Percentiles rank a stretch among this genome's conserved stretches.
Evolutionary conservation across 2,329 filamentous ascomycete genomes (phyloP).

Genomic region (Ophiocordyceps unilateralis): DNA sequence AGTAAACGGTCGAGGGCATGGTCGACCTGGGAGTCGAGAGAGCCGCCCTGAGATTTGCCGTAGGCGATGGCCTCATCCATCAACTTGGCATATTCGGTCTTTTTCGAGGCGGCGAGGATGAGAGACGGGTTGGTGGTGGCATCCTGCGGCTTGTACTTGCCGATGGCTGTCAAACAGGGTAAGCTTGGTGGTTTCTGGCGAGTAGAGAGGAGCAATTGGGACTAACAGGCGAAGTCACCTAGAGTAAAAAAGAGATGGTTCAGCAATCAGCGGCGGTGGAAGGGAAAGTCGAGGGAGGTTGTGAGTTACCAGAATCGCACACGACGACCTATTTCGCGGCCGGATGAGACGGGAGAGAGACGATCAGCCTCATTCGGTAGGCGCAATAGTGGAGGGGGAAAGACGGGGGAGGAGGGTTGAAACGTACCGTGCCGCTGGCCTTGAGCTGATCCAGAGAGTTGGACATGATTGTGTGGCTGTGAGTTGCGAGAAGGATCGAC

Average conservation of each 20-base stretch:
- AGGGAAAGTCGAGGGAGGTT: slow-evolving; percentile 6
- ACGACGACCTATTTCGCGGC: slow-evolving; percentile 59
- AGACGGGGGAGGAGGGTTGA: slow-evolving; percentile 7
- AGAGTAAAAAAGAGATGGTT: slow-evolving; percentile 16
- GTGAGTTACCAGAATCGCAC: slow-evolving; percentile 69
- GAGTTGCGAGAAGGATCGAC: background rate
- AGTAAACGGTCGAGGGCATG: slow-evolving; percentile 81
- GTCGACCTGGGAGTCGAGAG: slow-evolving; percentile 70
- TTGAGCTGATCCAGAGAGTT: slow-evolving; percentile 94
- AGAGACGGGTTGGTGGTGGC: slow-evolving; percentile 98
- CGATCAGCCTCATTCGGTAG: background rate
- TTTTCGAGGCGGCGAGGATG: slow-evolving; percentile 96
- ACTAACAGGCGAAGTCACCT: slow-evolving; percentile 67
- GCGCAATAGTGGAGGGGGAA: too few species aligned
- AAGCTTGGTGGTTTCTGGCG: slow-evolving; percentile 4
- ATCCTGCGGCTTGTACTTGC: slow-evolving; percentile 99
- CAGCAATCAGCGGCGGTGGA: slow-evolving; percentile 9
- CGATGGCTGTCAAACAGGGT: slow-evolving; percentile 52
- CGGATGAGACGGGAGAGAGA: background rate
- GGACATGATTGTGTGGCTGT: slow-evolving; percentile 40
- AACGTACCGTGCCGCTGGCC: slow-evolving; percentile 82
- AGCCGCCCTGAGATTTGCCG: slow-evolving; percentile 59
- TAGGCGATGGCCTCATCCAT: slow-evolving; percentile 74
- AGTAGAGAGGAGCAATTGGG: slow-evolving; percentile 2
- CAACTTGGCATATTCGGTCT: slow-evolving; percentile 84